Evolutionary conservation across 306 rosid species (phyloP).

Genomic region (Prinsepia uniflora): DNA sequence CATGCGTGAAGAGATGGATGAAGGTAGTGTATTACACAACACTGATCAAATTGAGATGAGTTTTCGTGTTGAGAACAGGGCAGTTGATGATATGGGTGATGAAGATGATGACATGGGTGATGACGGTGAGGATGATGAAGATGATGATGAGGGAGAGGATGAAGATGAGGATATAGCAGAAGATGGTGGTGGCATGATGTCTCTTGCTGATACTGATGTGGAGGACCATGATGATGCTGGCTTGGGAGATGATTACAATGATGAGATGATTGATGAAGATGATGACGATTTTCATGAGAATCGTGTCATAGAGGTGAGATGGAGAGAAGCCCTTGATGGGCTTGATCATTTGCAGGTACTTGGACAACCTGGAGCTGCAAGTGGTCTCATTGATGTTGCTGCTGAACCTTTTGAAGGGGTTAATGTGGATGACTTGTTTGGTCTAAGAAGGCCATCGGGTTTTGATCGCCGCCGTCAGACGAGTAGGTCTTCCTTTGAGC

Average conservation of each 20-base stretch:
- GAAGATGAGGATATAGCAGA: conserved; percentile 96
- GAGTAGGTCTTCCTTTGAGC: conserved; percentile 86
- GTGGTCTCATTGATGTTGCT: conserved; percentile 84
- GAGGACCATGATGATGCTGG: conserved; percentile 93
- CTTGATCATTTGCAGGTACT: conserved; percentile 92
- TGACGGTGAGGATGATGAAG: conserved; percentile 96
- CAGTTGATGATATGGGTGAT: conserved; percentile 92
- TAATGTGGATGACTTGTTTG: conserved; percentile 92
- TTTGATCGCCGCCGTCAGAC: conserved; percentile 94
- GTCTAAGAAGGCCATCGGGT: conserved; percentile 68
- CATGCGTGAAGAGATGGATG: conserved; percentile 85
- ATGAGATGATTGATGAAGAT: conserved; percentile 90
- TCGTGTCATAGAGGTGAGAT: conserved; percentile 89
- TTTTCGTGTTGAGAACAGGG: conserved; percentile 84
- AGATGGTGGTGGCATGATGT: conserved; percentile 91
- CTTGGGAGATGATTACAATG: conserved; percentile 90
- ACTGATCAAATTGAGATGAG: conserved; percentile 79
- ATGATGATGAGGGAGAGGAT: conserved; percentile 89
- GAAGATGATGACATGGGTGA: conserved; percentile 99
- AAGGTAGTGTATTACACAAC: conserved; percentile 66
- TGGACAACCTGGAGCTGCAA: conserved; percentile 76
- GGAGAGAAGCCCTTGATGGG: conserved; percentile 99
- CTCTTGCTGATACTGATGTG: conserved; percentile 86
- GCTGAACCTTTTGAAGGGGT: conserved; percentile 99
- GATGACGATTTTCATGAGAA: conserved; percentile 95